Evolutionary conservation across 1,139 yeast genomes (phyloP).

Genomic region (Candida labiduridarum): DNA sequence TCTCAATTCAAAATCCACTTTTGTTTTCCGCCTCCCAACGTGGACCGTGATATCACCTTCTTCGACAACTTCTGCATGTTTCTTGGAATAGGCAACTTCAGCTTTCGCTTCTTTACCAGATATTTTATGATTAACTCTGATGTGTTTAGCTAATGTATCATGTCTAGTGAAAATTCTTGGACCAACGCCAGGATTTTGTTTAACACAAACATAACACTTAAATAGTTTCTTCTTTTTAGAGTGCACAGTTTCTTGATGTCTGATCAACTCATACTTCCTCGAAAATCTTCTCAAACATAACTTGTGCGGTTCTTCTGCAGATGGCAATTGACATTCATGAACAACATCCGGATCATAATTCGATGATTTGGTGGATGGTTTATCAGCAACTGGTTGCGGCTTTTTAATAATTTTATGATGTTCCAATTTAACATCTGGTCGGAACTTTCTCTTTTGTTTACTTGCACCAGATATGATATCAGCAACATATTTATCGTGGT

Average conservation of each 20-base stretch:
- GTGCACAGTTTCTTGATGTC: conserved; percentile 97
- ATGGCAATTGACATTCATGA: conserved; percentile 51
- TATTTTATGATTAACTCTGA: conserved; percentile 82
- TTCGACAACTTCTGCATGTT: conserved; percentile 49
- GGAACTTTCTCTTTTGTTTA: conserved; percentile 23
- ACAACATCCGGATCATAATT: conserved; percentile 54
- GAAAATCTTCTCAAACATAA: conserved; percentile 84
- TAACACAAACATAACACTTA: conserved; percentile 84
- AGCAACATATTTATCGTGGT: conserved; percentile 30
- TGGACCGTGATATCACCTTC: conserved; percentile 50
- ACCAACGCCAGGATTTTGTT: conserved; percentile 52
- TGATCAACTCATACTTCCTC: conserved; percentile 88
- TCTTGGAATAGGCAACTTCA: conserved; percentile 51
- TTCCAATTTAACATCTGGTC: conserved; percentile 15
- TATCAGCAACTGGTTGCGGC: conserved; percentile 32
- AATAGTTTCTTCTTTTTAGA: conserved; percentile 84
- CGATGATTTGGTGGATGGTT: conserved; percentile 37
- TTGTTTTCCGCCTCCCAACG: conserved; percentile 51
- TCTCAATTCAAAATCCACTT: conserved; percentile 50
- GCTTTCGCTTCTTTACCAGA: conserved; percentile 67
- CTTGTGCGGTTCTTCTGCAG: conserved; percentile 51
- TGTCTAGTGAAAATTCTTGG: conserved; percentile 86
- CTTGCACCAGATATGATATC: conserved; percentile 27
- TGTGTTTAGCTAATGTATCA: conserved; percentile 93
- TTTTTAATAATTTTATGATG: conserved; percentile 19